Conservation (phyloP, 2,329 filamentous ascomycete species). For the Cytospora piceae region DNA sequence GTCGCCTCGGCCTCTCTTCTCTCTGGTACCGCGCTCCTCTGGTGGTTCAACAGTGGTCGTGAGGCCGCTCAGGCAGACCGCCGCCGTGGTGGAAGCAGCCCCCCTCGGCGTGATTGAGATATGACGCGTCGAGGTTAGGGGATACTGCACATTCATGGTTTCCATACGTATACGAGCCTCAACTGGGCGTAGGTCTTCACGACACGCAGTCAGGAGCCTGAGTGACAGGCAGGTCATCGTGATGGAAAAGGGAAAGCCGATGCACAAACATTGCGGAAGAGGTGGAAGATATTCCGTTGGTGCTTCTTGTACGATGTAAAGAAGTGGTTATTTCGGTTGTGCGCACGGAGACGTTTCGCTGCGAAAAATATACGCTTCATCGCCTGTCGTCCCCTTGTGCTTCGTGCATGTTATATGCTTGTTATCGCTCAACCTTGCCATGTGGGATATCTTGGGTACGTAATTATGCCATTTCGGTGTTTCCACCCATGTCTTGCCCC, state of each 20-base stretch:
- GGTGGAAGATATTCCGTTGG: background rate
- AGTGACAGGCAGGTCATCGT: background rate
- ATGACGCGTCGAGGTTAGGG: too few relatives aligned
- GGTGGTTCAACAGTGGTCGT: too few relatives aligned
- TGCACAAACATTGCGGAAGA: background rate
- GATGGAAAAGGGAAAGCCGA: background rate
- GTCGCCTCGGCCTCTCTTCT: too few relatives aligned
- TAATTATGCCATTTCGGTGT: background rate
- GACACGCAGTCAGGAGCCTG: background rate
- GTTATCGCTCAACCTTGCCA: background rate
- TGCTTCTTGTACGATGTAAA: background rate
- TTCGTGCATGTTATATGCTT: conserved; percentile 1
- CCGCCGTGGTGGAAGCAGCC: too few relatives aligned
- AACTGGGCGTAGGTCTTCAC: background rate
- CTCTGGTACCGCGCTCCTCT: too few relatives aligned
- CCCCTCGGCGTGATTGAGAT: too few relatives aligned
- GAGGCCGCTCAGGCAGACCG: too few relatives aligned
- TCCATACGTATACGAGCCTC: background rate
- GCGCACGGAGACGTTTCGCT: background rate
- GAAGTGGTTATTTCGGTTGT: background rate
- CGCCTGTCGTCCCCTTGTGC: background rate
- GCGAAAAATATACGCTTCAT: background rate
- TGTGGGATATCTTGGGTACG: background rate
- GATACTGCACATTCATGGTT: background rate
- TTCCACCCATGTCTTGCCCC: background rate